Conservation (phyloP, 208 protist genomes). For the Leishmania tropica region DNA sequence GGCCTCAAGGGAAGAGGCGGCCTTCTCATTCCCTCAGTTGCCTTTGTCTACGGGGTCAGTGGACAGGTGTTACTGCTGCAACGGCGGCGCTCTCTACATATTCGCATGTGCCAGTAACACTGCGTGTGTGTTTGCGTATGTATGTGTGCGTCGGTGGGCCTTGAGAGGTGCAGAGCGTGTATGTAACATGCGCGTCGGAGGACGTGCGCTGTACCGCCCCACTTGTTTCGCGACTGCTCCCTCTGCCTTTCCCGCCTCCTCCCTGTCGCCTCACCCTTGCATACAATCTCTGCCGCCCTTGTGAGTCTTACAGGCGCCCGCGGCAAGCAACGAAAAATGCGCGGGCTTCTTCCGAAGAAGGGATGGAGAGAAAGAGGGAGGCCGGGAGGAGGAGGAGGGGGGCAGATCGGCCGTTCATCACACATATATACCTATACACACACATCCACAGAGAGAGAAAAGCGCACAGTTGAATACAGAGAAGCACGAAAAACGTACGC, state of each 20-base stretch:
- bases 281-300: not conserved
- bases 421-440: too few species aligned
- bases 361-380: not conserved
- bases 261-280: too few species aligned
- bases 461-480: not conserved
- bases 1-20: not conserved
- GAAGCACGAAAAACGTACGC: not conserved
- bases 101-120: not conserved
- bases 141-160: too few species aligned
- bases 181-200: not conserved
- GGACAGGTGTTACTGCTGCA: not conserved
- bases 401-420: too few species aligned
- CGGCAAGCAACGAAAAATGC: not conserved
- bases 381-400: not conserved
- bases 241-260: not conserved
- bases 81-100: not conserved
- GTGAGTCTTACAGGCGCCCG: not conserved
- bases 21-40: not conserved
- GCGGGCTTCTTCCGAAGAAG: too few species aligned
- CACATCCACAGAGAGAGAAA: not conserved
- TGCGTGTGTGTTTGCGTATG: too few species aligned
- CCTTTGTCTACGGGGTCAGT: not conserved
- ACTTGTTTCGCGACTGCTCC: not conserved
- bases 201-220: not conserved
- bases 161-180: not conserved